A percentile compares a stretch with the other conserved stretches of the same genome.
phyloP scores from a whole-genome alignment of 2,329 filamentous ascomycete genomes.

The Basipetospora sp. region DNA sequence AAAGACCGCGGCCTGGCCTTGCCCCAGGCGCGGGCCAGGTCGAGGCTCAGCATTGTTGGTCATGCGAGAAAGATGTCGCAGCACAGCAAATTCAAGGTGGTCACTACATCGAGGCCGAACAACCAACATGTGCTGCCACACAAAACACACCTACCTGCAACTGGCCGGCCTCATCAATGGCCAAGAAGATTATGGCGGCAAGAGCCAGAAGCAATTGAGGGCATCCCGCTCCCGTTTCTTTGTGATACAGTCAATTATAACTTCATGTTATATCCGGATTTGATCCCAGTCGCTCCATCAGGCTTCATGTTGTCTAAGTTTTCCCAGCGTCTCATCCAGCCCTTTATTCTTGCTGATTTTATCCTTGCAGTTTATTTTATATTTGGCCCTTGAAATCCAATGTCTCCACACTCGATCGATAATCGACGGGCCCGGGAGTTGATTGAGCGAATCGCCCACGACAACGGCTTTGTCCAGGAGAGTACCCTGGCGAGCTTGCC shows the following conservation, averaged over 20 bases:
- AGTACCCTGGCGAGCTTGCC: slow-evolving; percentile 2
- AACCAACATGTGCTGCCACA: background rate
- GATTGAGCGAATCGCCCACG: background rate
- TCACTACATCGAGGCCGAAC: background rate
- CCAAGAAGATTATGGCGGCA: too few relatives aligned
- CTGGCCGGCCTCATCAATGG: background rate
- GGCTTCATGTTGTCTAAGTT: too few relatives aligned
- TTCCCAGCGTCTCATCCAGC: too few relatives aligned
- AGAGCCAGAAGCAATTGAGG: too few relatives aligned
- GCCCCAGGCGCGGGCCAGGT: too few relatives aligned
- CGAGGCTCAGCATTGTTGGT: too few relatives aligned
- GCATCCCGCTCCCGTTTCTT: too few relatives aligned
- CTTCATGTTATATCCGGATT: too few relatives aligned
- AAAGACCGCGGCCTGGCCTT: too few relatives aligned
- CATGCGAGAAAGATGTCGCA: background rate
- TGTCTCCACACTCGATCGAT: background rate
- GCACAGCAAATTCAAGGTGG: background rate
- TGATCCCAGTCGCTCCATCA: too few relatives aligned
- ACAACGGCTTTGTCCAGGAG: background rate
- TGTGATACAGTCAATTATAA: too few relatives aligned
- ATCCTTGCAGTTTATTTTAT: background rate
- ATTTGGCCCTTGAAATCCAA: background rate
- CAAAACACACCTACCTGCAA: background rate
- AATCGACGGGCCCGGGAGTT: background rate
- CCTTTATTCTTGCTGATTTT: too few relatives aligned